Evolutionary conservation across 2,329 filamentous ascomycete genomes (phyloP), one percentile per base, ranked within the genome.

Genomic region (Stachybotrys echinatus): DNA sequence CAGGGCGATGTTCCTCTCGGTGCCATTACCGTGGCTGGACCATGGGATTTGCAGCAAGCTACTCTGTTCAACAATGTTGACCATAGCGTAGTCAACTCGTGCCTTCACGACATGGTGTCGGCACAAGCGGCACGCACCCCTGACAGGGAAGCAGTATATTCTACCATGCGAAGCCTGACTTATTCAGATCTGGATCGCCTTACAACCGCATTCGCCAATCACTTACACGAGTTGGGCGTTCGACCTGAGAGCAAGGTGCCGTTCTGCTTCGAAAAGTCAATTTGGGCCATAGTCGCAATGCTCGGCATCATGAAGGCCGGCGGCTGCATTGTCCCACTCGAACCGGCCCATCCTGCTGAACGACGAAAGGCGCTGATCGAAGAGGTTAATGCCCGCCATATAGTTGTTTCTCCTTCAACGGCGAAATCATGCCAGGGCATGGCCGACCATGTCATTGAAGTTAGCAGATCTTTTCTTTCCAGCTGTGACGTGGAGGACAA

Each of bases 51-150:
- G 19, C 19, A 45, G 18, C 19, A 45, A 27, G 42, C 42, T 7
- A 54, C 69, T 44, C 71, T 73, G 0, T 65, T 65, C 0, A 50
- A 58, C 0, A 10, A 8, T 14, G 27, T 34, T 3, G 21, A 45
- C 12, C 19, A 18, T 23, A 22, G 7, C 8, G 20, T 27, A 14
- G 20, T 45, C n/a, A 8, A 22, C 12, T 19, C 20, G n/a, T 45
- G 42, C n/a, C n/a, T 46, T 21, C 44, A 46, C 20, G 23, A 46
- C 14, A 20, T 46, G 22, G 27, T 46, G 8, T 34, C 23, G 18
- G 44, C 23, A 19, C 10, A 10, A 12, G 44, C 27, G 18, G 17
- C 7, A 14, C 12, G 27, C 12, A 5, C 10, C 7, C 44, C 44
- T 4, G 8, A 34, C 4, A 23, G 37, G 4, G 17, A 46, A 34